Percentiles rank a stretch among this genome's conserved stretches.
Conservation (phyloP, 208 protist species). For the Wallacemonas sp. region DNA sequence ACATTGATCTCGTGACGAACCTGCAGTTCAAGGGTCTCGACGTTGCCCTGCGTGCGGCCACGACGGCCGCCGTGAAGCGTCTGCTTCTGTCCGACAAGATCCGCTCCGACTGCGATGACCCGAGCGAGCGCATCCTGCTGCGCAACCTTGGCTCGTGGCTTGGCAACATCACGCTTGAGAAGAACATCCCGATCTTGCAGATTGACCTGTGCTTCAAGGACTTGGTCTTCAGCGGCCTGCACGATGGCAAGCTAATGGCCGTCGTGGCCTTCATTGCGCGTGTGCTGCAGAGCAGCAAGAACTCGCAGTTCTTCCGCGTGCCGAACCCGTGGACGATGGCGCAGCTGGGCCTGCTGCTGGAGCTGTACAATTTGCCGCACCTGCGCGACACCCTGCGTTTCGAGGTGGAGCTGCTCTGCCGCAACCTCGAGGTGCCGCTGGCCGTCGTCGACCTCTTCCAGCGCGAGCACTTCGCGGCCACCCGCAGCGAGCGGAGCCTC, state of each 20-base stretch:
- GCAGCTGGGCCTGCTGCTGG: constrained; percentile 90
- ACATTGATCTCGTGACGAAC: constrained; percentile 84
- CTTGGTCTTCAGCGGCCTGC: constrained; percentile 94
- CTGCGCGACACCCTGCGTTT: constrained; percentile 98
- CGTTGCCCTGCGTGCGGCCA: constrained; percentile 76
- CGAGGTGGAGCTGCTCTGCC: constrained; percentile 94
- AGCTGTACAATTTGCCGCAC: constrained; percentile 96
- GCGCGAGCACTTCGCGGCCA: constrained; percentile 20
- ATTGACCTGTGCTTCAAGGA: constrained; percentile 96
- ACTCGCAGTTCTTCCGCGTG: constrained; percentile 95
- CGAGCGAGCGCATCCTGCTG: constrained; percentile 94
- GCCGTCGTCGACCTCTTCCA: constrained; percentile 42
- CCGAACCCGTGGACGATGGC: constrained; percentile 99
- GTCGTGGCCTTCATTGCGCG: constrained; percentile 98
- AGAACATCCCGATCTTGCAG: constrained; percentile 97
- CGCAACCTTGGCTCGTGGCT: constrained; percentile 99
- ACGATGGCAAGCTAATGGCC: constrained; percentile 93
- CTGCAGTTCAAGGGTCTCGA: constrained; percentile 86
- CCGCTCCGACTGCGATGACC: constrained; percentile 47
- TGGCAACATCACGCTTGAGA: constrained; percentile 96
- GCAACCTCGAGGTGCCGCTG: constrained; percentile 66
- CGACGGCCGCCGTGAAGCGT: constrained; percentile 84
- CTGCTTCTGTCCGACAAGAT: constrained; percentile 96
- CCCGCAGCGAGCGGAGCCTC: constrained; percentile 39
- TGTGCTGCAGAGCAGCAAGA: constrained; percentile 83